Evolutionary conservation across 169 alveolate genomes (phyloP).

Genomic region (Plasmodium knowlesi): DNA sequence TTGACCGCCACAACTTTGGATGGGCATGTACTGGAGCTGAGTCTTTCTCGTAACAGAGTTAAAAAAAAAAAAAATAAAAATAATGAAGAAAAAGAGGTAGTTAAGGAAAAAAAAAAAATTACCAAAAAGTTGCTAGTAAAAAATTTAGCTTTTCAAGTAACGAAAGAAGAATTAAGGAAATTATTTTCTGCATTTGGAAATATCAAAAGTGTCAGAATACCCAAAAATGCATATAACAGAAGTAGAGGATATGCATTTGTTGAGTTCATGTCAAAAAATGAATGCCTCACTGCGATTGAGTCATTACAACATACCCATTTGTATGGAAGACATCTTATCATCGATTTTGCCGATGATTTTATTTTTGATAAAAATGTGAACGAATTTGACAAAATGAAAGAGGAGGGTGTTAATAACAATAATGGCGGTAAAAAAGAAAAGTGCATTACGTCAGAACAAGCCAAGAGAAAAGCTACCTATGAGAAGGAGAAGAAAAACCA

Average conservation of each 20-base stretch:
- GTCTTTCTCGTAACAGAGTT: conserved; percentile 80
- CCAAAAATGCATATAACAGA: conserved; percentile 92
- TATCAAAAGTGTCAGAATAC: conserved; percentile 92
- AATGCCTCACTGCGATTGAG: conserved; percentile 91
- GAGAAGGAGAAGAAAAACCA: conserved; percentile 20
- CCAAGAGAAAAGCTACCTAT: conserved; percentile 52
- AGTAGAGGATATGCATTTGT: conserved; percentile 96
- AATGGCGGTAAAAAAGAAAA: background rate
- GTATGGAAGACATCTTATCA: conserved; percentile 93
- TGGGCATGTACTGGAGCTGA: conserved; percentile 80
- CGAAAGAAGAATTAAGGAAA: conserved; percentile 90
- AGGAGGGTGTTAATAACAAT: background rate
- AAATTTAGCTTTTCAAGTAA: conserved; percentile 96
- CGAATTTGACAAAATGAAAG: conserved; percentile 73
- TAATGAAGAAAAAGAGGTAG: conserved; percentile 58
- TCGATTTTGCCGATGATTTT: conserved; percentile 88
- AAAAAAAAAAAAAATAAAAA: conserved; percentile 56
- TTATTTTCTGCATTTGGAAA: conserved; percentile 93
- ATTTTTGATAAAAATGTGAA: conserved; percentile 59
- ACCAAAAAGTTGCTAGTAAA: conserved; percentile 91
- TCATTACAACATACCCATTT: conserved; percentile 92
- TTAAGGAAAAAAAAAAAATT: conserved; percentile 74
- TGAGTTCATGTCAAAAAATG: conserved; percentile 91
- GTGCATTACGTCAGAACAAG: conserved; percentile 71
- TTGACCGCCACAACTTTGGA: conserved; percentile 78